Evolutionary conservation across 306 rosid genomes (phyloP).

Genomic region (Nissolia schottii): DNA sequence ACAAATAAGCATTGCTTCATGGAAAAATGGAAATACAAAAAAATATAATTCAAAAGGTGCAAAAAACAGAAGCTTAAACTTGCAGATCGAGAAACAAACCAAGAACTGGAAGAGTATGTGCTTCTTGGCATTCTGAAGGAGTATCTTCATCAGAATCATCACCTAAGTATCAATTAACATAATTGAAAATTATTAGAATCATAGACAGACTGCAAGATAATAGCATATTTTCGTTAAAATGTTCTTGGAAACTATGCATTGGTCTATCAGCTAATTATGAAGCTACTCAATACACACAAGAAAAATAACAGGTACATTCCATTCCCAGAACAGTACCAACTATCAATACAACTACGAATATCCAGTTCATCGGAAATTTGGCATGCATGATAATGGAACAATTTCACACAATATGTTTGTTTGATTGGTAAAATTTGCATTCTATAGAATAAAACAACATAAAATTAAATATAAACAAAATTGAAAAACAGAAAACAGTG

Average conservation of each 20-base stretch:
- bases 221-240: neutral
- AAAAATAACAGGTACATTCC: neutral
- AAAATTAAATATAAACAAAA: neutral
- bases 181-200: conserved; percentile 12
- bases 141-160: conserved; percentile 40
- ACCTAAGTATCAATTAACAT: conserved; percentile 41
- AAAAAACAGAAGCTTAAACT: neutral
- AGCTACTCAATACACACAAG: neutral
- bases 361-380: neutral
- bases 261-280: neutral
- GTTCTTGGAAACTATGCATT: neutral
- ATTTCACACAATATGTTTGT: neutral
- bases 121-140: conserved; percentile 46
- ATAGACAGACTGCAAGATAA: neutral
- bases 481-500: neutral
- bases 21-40: neutral
- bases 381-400: neutral
- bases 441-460: too few species aligned
- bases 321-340: neutral
- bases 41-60: neutral
- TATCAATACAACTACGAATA: neutral
- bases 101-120: conserved; percentile 33
- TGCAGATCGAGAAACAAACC: conserved; percentile 47
- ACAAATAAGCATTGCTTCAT: neutral
- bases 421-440: neutral